These are phyloP conservation scores for Naganishia randhawae DNA, from an alignment of 768 basidiomycete species.

Conservation along the genomic window DNA sequence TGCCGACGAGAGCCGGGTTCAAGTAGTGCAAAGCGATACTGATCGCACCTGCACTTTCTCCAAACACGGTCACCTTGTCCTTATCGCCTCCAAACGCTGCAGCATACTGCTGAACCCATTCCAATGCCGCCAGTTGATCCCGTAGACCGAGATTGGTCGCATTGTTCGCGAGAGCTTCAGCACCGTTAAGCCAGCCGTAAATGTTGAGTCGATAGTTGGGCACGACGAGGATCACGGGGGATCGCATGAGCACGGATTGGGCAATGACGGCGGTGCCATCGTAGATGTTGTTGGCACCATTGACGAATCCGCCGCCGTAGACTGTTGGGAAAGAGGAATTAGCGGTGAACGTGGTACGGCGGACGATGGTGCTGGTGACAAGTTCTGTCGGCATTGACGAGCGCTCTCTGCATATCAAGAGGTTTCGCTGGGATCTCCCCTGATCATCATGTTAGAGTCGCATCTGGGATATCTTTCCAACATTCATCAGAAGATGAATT, in stretches of 20 bases:
- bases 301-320: slow-evolving; percentile 53
- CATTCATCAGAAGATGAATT: no score
- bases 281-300: slow-evolving; percentile 44
- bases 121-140: slow-evolving; percentile 62
- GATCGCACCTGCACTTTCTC: slow-evolving; percentile 61
- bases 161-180: slow-evolving; percentile 36
- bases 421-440: no score
- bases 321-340: slow-evolving; percentile 25
- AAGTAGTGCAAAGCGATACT: slow-evolving; percentile 54
- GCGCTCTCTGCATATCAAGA: no score
- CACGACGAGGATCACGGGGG: slow-evolving; percentile 57
- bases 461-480: no score
- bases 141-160: slow-evolving; percentile 58
- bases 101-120: slow-evolving; percentile 66
- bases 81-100: slow-evolving; percentile 65
- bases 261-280: slow-evolving; percentile 46
- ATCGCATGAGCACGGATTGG: slow-evolving; percentile 45
- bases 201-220: slow-evolving; percentile 58
- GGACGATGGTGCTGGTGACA: not conserved
- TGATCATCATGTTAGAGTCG: no score
- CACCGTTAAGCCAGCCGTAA: slow-evolving; percentile 53
- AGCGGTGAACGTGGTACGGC: not conserved
- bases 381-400: slow-evolving; percentile 3
- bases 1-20: slow-evolving; percentile 28
- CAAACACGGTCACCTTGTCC: slow-evolving; percentile 58